Conservation (phyloP, 768 basidiomycete genomes). For the Nidularia pulvinata region DNA sequence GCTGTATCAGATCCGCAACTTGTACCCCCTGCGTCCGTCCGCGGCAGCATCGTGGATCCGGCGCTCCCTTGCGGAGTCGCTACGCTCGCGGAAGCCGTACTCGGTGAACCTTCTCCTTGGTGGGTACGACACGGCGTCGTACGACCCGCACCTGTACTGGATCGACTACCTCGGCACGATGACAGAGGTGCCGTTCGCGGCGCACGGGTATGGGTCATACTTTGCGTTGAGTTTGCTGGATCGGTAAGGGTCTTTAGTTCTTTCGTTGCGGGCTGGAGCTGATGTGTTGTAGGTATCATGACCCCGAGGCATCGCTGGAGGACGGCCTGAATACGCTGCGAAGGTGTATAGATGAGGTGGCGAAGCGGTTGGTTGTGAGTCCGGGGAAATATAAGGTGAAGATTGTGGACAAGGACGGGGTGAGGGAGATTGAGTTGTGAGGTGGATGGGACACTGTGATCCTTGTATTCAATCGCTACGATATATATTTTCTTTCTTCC, state of each 20-base stretch:
- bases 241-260: constrained; percentile 43
- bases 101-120: constrained; percentile 91
- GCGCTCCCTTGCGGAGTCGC: constrained; percentile 81
- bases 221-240: constrained; percentile 93
- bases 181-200: constrained; percentile 87
- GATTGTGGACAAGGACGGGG: constrained; percentile 90
- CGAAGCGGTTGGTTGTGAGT: constrained; percentile 80
- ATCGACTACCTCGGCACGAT: constrained; percentile 95
- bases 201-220: constrained; percentile 94
- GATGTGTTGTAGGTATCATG: constrained; percentile 67
- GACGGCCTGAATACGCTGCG: constrained; percentile 84
- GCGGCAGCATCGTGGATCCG: constrained; percentile 97
- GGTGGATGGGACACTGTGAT: background rate
- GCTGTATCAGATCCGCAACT: constrained; percentile 93
- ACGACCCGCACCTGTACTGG: constrained; percentile 87
- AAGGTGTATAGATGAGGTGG: constrained; percentile 88
- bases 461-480: no score
- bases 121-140: constrained; percentile 82
- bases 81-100: constrained; percentile 89
- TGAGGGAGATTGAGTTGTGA: constrained; percentile 77
- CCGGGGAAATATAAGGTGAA: constrained; percentile 87
- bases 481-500: no score
- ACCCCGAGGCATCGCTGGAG: constrained; percentile 82
- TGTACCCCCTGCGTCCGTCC: constrained; percentile 84
- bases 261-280: no score